These are phyloP conservation scores for Quercus aquifolioides DNA, from an alignment of 306 rosid genomes.

Conservation along the genomic window DNA sequence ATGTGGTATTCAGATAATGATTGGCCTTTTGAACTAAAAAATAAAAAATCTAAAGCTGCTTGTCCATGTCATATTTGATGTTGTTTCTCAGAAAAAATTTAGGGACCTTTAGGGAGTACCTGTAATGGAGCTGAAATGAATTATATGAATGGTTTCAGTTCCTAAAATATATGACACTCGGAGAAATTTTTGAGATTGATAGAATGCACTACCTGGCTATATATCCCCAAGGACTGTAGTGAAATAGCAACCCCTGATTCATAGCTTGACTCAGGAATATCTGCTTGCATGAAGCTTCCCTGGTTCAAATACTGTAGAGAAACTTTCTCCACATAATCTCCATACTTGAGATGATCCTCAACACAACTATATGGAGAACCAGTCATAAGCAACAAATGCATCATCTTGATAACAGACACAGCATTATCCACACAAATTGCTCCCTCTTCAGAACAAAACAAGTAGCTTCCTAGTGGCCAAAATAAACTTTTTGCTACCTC, in stretches of 20 bases:
- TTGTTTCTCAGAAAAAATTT: neutral
- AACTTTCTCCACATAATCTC: slow-evolving; percentile 48
- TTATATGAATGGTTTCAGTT: no score
- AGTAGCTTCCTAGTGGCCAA: slow-evolving; percentile 77
- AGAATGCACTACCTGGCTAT: slow-evolving; percentile 47
- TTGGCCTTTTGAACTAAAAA: neutral
- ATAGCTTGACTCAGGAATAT: slow-evolving; percentile 56
- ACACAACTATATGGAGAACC: slow-evolving; percentile 47
- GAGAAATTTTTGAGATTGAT: neutral
- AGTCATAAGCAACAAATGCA: slow-evolving; percentile 54
- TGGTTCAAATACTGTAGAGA: slow-evolving; percentile 40
- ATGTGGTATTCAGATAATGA: neutral
- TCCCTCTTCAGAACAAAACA: slow-evolving; percentile 65
- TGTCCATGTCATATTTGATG: neutral
- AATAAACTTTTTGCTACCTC: slow-evolving; percentile 23
- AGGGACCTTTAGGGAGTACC: no score
- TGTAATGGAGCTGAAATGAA: no score
- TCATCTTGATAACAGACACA: slow-evolving; percentile 56
- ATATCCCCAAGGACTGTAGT: slow-evolving; percentile 61
- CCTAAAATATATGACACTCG: no score
- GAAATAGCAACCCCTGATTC: slow-evolving; percentile 79
- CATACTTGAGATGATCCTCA: slow-evolving; percentile 79
- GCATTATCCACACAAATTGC: slow-evolving; percentile 71
- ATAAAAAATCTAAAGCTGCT: neutral
- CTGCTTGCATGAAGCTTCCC: slow-evolving; percentile 25